Conservation (phyloP, 768 basidiomycete genomes). For the Chiua virens region DNA sequence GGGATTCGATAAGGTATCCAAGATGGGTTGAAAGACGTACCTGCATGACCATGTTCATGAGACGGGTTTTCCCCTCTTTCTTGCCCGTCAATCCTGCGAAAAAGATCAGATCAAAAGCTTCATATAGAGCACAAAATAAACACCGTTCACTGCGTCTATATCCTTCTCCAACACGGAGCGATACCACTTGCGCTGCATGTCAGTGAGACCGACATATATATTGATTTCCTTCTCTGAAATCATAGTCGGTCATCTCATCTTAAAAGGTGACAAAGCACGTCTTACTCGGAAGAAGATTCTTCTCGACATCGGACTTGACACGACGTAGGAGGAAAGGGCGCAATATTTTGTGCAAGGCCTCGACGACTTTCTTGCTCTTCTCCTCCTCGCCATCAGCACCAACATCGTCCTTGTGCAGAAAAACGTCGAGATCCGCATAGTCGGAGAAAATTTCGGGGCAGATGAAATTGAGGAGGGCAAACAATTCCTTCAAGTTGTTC, state of each 20-base stretch:
- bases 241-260: neutral
- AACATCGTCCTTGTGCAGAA: conserved; percentile 85
- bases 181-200: conserved; percentile 99
- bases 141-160: conserved; percentile 96
- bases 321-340: conserved; percentile 91
- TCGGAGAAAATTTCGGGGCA: conserved; percentile 95
- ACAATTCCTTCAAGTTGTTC: conserved; percentile 96
- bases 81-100: conserved; percentile 83
- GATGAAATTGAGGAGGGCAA: conserved; percentile 90
- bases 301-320: conserved; percentile 97
- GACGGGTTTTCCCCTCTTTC: conserved; percentile 96
- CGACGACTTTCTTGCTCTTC: conserved; percentile 89
- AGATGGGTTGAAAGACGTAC: conserved; percentile 33
- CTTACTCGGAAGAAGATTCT: conserved; percentile 87
- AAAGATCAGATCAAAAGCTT: neutral
- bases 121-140: conserved; percentile 13
- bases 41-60: conserved; percentile 99
- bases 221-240: conserved; percentile 93
- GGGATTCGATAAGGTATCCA: neutral
- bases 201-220: conserved; percentile 93
- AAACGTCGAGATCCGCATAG: conserved; percentile 88
- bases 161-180: conserved; percentile 95
- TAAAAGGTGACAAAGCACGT: neutral
- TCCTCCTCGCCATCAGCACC: conserved; percentile 71
- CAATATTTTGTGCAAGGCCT: conserved; percentile 95